These are phyloP conservation scores for Clitopilus passeckerianus DNA, from an alignment of 768 basidiomycete genomes.

Conservation along the genomic window DNA sequence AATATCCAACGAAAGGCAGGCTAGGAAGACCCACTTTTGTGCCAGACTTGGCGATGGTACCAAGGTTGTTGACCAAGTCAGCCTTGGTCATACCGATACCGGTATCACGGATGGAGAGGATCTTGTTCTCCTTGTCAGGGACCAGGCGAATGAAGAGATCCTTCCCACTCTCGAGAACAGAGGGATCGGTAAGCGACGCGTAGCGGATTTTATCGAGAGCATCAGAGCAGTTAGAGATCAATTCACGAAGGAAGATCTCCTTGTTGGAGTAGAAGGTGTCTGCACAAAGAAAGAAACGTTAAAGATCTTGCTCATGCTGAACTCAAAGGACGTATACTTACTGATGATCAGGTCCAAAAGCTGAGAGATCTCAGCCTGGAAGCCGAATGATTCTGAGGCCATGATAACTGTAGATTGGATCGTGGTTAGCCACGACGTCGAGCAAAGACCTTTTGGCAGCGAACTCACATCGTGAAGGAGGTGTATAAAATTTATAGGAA, in stretches of 20 bases:
- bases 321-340: slow-evolving; percentile 30
- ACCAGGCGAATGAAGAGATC: slow-evolving; percentile 93
- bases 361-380: slow-evolving; percentile 99
- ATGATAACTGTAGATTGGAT: slow-evolving; percentile 30
- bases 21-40: slow-evolving; percentile 58
- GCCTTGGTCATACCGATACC: slow-evolving; percentile 99
- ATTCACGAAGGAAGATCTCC: slow-evolving; percentile 98
- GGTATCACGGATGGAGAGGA: slow-evolving; percentile 87
- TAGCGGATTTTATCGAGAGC: slow-evolving; percentile 99
- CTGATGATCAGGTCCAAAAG: slow-evolving; percentile 98
- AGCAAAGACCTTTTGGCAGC: slow-evolving; percentile 1
- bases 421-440: slow-evolving; percentile 8
- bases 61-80: slow-evolving; percentile 98
- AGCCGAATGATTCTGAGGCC: slow-evolving; percentile 87
- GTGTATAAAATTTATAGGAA: slow-evolving; percentile 11
- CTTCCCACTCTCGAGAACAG: slow-evolving; percentile 84
- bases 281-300: slow-evolving; percentile 20
- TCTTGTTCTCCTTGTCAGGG: slow-evolving; percentile 94
- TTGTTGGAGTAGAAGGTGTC: slow-evolving; percentile 99
- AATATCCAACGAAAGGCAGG: neutral
- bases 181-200: slow-evolving; percentile 89
- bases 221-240: slow-evolving; percentile 97
- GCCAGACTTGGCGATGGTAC: slow-evolving; percentile 93
- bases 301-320: slow-evolving; percentile 2
- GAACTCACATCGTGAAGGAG: slow-evolving; percentile 12